Evolutionary conservation across 106 monocot genomes (phyloP).

Genomic region (Acorus calamus): DNA sequence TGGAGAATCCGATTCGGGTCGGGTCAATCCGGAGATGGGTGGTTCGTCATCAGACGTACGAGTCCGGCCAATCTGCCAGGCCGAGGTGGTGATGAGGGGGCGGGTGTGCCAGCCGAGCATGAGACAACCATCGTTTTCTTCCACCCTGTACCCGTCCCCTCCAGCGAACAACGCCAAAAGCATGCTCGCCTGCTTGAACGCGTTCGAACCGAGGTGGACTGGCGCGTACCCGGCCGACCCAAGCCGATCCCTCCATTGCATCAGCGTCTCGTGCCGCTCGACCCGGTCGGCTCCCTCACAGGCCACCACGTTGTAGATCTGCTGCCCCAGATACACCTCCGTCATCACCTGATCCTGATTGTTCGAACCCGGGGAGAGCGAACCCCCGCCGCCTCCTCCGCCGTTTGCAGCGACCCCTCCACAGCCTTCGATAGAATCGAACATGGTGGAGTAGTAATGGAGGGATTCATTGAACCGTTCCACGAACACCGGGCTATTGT

Average conservation of each 20-base stretch:
- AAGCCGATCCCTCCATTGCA: constrained; percentile 52
- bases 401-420: constrained; percentile 5
- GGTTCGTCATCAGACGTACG: too few relatives aligned
- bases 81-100: constrained; percentile 80
- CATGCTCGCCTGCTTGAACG: constrained; percentile 83
- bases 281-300: constrained; percentile 66
- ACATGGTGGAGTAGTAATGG: constrained; percentile 98
- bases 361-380: neutral
- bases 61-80: constrained; percentile 29
- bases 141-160: constrained; percentile 74
- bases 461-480: constrained; percentile 73
- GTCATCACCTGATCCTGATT: constrained; percentile 51
- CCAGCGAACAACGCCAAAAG: constrained; percentile 65
- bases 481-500: constrained; percentile 59
- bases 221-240: constrained; percentile 56
- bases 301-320: constrained; percentile 83
- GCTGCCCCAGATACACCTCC: constrained; percentile 76
- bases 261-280: constrained; percentile 72
- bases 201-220: constrained; percentile 70
- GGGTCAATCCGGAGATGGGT: too few relatives aligned
- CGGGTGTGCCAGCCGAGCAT: constrained; percentile 90
- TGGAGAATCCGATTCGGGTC: too few relatives aligned
- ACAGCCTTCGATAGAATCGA: constrained; percentile 76
- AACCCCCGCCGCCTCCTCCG: neutral
- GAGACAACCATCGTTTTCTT: constrained; percentile 78